Base-by-base conservation (phyloP, 768 basidiomycete genomes). In the Tylopilus subfusipes region DNA sequence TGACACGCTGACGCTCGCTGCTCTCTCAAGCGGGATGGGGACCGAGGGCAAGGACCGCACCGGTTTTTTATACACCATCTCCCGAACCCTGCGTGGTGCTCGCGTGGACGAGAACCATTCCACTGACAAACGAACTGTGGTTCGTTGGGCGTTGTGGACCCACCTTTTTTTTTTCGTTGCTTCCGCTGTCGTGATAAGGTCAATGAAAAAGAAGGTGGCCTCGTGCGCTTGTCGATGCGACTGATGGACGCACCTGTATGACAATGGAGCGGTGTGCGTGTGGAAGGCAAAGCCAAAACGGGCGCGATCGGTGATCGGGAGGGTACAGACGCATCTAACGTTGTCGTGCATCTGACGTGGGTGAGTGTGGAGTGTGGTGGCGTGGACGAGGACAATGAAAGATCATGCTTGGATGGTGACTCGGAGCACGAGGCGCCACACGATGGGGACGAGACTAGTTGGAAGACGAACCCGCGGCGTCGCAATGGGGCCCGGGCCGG, bases 1-100 rank as follows among this genome's bases (percentile, higher is more conserved):
- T 14, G 25, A 16, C 2, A 16, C 6, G 30, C 30, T 16, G 38
- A 38, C 38, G 39, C 21, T 40, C 13, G 38, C 14, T 8, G 14
- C 13, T 5, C 18, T 43, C 36, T 44, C 34, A 8, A 24, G 19
- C 27, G 5, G 8, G 43, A 46, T 31, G 54, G 25, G 18, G 24
- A 8, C 31, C 34, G n/a, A 11, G 24, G 24, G 30, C n/a, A 19
- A 27, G 36, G 52, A 34, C 25, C 3, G 0, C 5, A 3, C 18
- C 22, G 18, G 22, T 33, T 2, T 52, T 63, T 49, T 63, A 61
- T 63, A 62, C 34, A 4, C 18, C 30, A 21, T 19, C 30, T 14
- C 14, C 19, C 18, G 14, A 49, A 16, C 3, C 19, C 5, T 29
- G 39, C 16, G n/a, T 34, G 18, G 38, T 16, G 9, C 18, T 56